Evolutionary conservation across 768 basidiomycete species (phyloP).

Genomic region (Myochromella boudieri): DNA sequence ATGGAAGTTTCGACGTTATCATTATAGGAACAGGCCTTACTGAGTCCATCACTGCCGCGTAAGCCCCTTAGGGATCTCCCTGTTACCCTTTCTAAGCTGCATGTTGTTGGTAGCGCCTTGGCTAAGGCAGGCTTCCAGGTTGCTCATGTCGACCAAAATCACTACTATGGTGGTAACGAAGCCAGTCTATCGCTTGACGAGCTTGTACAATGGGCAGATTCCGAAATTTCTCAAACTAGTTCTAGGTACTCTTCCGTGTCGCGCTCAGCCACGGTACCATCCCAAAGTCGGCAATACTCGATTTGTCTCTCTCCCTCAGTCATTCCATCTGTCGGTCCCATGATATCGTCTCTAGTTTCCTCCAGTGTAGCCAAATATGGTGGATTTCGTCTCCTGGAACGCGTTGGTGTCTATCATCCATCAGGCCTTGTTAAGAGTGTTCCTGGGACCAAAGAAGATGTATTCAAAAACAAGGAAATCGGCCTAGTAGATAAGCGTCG

Average conservation of each 20-base stretch:
- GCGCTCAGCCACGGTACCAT: constrained; percentile 40
- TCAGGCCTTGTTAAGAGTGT: constrained; percentile 57
- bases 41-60: constrained; percentile 90
- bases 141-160: constrained; percentile 82
- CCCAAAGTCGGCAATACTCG: constrained; percentile 75
- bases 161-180: constrained; percentile 83
- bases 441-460: constrained; percentile 88
- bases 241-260: constrained; percentile 43
- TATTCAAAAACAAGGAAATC: constrained; percentile 84
- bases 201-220: constrained; percentile 66
- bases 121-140: constrained; percentile 87
- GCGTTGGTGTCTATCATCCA: constrained; percentile 57
- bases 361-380: constrained; percentile 91
- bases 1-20: constrained; percentile 60
- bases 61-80: constrained; percentile 32
- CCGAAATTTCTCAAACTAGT: constrained; percentile 22
- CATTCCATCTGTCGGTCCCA: constrained; percentile 74
- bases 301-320: constrained; percentile 83
- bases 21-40: constrained; percentile 79
- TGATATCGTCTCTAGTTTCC: constrained; percentile 74
- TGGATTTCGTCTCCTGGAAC: constrained; percentile 82
- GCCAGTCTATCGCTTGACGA: constrained; percentile 85
- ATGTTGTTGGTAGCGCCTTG: constrained; percentile 58
- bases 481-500: constrained; percentile 82
- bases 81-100: constrained; percentile 1